Conservation (phyloP, 768 basidiomycete species). For the Pisolithus microcarpus region DNA sequence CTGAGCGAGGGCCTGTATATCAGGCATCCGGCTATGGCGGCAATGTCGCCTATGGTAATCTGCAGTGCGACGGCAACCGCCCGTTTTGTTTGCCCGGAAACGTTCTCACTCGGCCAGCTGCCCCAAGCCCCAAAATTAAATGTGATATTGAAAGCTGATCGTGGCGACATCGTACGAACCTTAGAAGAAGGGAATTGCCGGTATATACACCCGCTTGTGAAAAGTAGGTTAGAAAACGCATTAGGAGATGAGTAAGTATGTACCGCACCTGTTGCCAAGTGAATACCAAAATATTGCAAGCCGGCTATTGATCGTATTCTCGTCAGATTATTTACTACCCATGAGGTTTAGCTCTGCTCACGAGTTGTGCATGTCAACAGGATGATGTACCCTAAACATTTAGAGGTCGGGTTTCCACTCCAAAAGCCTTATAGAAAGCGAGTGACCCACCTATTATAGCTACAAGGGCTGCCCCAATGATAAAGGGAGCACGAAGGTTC, state of each 20-base stretch:
- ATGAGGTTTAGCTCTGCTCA: conserved; percentile 16
- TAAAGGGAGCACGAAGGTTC: conserved; percentile 44
- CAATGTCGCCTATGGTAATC: conserved; percentile 56
- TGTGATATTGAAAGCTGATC: neutral
- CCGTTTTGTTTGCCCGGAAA: conserved; percentile 62
- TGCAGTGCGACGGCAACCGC: conserved; percentile 58
- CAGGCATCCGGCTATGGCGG: conserved; percentile 50
- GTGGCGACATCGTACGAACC: conserved; percentile 25
- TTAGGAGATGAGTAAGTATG: neutral
- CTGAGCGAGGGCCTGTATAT: conserved; percentile 47
- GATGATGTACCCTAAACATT: conserved; percentile 45
- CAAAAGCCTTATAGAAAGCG: neutral
- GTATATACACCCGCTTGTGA: conserved; percentile 45
- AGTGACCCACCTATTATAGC: conserved; percentile 42
- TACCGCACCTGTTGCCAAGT: conserved; percentile 36
- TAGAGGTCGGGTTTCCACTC: neutral
- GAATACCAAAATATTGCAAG: conserved; percentile 51
- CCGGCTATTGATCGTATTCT: conserved; percentile 29
- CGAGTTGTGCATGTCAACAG: conserved; percentile 41
- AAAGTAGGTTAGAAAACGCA: neutral
- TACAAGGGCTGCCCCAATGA: conserved; percentile 41
- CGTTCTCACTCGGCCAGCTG: conserved; percentile 58
- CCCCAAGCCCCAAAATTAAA: neutral
- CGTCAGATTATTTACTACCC: neutral
- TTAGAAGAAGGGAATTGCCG: conserved; percentile 49